A percentile compares a stretch with the other conserved stretches of the same genome.
Evolutionary conservation across 148 eudicot species (phyloP).

Genomic region (Beta vulgaris): DNA sequence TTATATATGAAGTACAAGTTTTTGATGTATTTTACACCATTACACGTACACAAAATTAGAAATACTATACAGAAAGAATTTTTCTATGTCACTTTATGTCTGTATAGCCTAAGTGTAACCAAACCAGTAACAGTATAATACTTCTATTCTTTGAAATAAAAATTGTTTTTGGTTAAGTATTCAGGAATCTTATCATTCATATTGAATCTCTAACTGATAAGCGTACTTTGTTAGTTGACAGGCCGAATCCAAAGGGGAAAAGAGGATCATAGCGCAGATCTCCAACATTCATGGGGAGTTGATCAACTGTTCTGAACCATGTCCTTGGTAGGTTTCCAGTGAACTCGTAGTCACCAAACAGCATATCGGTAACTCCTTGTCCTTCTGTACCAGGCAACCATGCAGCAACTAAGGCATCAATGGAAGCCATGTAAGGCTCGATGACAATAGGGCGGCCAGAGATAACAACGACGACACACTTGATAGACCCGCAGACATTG

Average conservation of each 20-base stretch:
- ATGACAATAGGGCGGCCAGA: slow-evolving; percentile 38
- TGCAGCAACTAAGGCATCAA: slow-evolving; percentile 37
- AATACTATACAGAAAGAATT: no score
- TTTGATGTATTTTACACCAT: no score
- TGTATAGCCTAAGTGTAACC: no score
- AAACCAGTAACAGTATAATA: no score
- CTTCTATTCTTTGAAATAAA: no score
- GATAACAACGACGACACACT: slow-evolving; percentile 27
- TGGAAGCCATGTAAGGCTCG: slow-evolving; percentile 27
- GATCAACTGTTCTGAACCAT: slow-evolving; percentile 34
- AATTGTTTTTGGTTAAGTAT: neutral
- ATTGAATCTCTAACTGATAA: neutral
- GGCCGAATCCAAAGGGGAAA: slow-evolving; percentile 33
- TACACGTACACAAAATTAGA: no score
- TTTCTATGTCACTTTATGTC: no score
- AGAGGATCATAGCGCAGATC: slow-evolving; percentile 33
- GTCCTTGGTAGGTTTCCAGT: slow-evolving; percentile 32
- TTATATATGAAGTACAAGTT: no score
- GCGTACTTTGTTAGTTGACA: slow-evolving; percentile 1
- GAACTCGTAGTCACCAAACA: slow-evolving; percentile 36
- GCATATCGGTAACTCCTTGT: slow-evolving; percentile 30
- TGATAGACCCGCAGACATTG: slow-evolving; percentile 21
- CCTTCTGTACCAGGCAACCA: slow-evolving; percentile 41
- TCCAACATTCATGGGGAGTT: slow-evolving; percentile 35
- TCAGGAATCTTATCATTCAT: neutral